phyloP scores from a whole-genome alignment of 169 alveolate species.

The Neospora caninum region DNA sequence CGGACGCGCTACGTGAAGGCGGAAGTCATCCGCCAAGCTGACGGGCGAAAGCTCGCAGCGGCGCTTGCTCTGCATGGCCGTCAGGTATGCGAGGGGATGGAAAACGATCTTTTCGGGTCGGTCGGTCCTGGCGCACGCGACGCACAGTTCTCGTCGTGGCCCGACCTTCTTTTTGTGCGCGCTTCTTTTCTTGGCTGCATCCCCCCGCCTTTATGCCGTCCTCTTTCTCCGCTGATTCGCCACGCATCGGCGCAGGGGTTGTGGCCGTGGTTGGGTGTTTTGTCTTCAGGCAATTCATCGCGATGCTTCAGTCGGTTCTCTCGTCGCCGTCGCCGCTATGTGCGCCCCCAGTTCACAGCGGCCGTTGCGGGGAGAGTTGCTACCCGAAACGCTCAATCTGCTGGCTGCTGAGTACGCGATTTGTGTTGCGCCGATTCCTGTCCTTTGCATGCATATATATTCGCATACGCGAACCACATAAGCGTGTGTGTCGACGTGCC shows the following conservation, averaged over 20 bases:
- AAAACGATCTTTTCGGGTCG: too few relatives aligned
- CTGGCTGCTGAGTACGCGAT: constrained; percentile 21
- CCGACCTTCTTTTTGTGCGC: too few relatives aligned
- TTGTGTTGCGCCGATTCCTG: too few relatives aligned
- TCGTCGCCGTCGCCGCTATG: constrained; percentile 9
- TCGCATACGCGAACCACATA: too few relatives aligned
- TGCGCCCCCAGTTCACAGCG: background rate
- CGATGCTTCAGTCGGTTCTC: background rate
- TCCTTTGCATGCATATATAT: background rate
- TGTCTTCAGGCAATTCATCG: background rate
- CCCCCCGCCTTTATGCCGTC: too few relatives aligned
- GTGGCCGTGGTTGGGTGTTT: background rate
- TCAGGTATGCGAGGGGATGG: background rate
- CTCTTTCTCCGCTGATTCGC: too few relatives aligned
- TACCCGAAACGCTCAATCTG: background rate
- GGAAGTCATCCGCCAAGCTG: constrained; percentile 26
- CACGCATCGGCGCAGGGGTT: background rate
- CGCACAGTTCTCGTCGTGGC: too few relatives aligned
- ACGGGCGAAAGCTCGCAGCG: constrained; percentile 57
- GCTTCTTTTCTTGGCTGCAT: too few relatives aligned
- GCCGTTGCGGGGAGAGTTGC: background rate
- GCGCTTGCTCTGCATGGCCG: constrained; percentile 57
- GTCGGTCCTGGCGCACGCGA: background rate
- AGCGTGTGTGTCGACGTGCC: background rate
- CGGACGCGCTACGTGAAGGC: constrained; percentile 55